phyloP scores from a whole-genome alignment of 306 rosid genomes.

The Citrullus amarus region DNA sequence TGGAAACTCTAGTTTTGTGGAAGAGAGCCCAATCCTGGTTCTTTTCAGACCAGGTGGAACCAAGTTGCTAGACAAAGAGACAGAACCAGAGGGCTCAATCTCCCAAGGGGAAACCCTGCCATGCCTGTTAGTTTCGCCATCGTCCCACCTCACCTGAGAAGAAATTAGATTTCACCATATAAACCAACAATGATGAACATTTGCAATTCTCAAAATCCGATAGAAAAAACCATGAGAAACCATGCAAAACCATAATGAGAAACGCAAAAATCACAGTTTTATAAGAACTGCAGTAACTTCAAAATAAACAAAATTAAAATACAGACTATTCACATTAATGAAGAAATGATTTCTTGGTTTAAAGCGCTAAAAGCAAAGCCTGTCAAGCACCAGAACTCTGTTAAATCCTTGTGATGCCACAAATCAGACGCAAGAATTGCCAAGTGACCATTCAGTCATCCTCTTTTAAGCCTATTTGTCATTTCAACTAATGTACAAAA shows the following conservation, averaged over 20 bases:
- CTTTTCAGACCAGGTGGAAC: constrained; percentile 72
- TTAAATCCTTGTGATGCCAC: neutral
- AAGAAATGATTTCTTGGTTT: neutral
- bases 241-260: neutral
- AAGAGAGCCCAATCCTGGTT: constrained; percentile 52
- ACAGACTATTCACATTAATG: neutral
- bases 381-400: neutral
- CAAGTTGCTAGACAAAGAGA: constrained; percentile 41
- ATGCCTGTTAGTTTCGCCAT: constrained; percentile 49
- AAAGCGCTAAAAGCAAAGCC: neutral
- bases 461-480: neutral
- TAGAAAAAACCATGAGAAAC: neutral
- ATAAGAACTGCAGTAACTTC: neutral
- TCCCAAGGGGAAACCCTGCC: constrained; percentile 99
- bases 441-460: neutral
- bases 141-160: constrained; percentile 94
- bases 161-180: neutral
- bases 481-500: neutral
- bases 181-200: neutral
- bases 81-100: constrained; percentile 73
- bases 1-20: constrained; percentile 52
- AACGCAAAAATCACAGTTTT: neutral
- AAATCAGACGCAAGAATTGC: neutral
- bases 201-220: neutral
- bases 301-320: neutral